Base-by-base conservation (phyloP, 352 stramenopile species). In the Pythium vanterpoolii region DNA sequence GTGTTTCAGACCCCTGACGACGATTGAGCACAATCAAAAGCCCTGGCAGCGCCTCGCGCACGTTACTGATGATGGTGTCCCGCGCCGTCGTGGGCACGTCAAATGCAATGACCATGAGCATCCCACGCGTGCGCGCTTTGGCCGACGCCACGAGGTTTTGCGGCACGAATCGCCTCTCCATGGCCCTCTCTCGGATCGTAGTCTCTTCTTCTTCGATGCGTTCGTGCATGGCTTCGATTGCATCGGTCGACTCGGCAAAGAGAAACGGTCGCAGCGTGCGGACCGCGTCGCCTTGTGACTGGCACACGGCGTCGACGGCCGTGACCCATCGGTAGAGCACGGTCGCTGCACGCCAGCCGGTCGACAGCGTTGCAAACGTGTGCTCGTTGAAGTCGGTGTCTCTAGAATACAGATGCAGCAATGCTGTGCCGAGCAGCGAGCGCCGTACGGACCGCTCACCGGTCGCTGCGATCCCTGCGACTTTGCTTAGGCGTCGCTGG, bases 11-110 rank as follows among this genome's bases (percentile, higher is more conserved):
- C 33, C 9, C 28, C 4, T 11, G 7, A 27, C 64, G 60, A 19
- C 69, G 80, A 27, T 86, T 86, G 31, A 96, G 68, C 19, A 76
- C 63, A 31, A 91, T 55, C 44, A 96, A 96, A 7, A 87, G 62
- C 2, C 87, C 87, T 5, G 85, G 87, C 13, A 96, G 76, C 31
- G 69, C 47, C 0, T 27, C 30, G 19, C 80, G 61, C 0, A 93
- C 34, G 3, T 76, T 66, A 0, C 72, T 50, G 5, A 90, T 34
- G 24, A 96, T 71, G 1, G 36, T 3, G 7, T 28, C 9, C 33
- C 70, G 74, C 9, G 83, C 66, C 4, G 64, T 50, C 11, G 26
- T n/a, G 10, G 87, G 87, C 3, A 95, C 56, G 42, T 95, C 87
- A n/a, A 74, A 71, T 0, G 76, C 73, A 4, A 95, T 54, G 7